Base-by-base conservation (phyloP, 306 rosid genomes). In the Quercus parvula region DNA sequence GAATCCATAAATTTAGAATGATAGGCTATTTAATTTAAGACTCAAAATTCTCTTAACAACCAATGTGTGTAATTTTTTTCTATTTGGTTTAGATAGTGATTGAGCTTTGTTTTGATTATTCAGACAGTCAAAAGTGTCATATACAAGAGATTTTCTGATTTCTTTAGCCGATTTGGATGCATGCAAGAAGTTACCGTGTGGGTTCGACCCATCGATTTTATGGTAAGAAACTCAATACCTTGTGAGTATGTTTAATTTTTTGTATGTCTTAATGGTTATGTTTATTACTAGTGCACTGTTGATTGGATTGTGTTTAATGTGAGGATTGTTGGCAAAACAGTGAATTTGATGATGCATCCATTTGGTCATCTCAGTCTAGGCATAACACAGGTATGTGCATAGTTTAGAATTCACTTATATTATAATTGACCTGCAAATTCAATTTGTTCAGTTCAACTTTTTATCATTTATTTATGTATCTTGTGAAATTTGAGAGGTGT, bases 61-160 rank as follows among this genome's bases (percentile, higher is more conserved):
- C 15, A 69, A 70, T 54, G 20, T 33, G 59, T 19, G 75, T 33
- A n/a, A n/a, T 69, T 51, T 52, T 52, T 24, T 49, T n/a, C 28
- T 73, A 55, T 5, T 76, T 54, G 15, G 78, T 30, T 31, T 75
- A 57, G 33, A 46, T 73, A 59, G 71, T 14, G 66, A 79, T 73
- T 25, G 28, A 10, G 71, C 44, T 18, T 54, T 67, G 73, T 66
- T 70, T 73, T 78, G 56, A 56, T 55, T 17, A 44, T 78, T 62
- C 84, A 88, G 94, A 72, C 69, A 35, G 13, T 75, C 83, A 30
- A 90, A 59, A 76, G 41, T 83, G 70, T 81, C 89, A 19, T 88
- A 88, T 58, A 51, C 88, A 7, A 86, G 89, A 72, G 82, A 70
- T 0, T 75, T 85, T 86, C 83, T 90, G 49, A 79, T 90, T 57